Base-by-base conservation (phyloP, 495 filamentous ascomycete genomes). In the Penicillium psychrofluorescens region DNA sequence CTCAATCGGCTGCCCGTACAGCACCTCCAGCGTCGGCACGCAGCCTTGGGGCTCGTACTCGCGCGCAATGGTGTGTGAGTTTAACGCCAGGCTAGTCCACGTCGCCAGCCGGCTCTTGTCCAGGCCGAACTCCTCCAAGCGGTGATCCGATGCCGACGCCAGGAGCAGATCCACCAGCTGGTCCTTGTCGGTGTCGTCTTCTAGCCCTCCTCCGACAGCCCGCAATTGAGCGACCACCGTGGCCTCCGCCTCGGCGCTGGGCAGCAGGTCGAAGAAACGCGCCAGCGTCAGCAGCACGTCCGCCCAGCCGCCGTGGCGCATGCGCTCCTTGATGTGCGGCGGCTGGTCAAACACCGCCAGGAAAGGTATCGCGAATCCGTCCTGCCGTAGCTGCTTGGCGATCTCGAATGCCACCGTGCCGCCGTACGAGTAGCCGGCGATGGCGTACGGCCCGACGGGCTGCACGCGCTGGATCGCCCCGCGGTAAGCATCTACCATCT, bases 341-440 rank as follows among this genome's bases (percentile, higher is more conserved):
- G 77, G 74, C 2, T 63, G 53, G 32, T 69, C 63, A 47, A 62
- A 61, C 9, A 45, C 47, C 27, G 50, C 65, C 1, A 63, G 29
- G 36, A 63, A 69, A 8, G 41, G 30, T 11, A 66, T 59, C 15
- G 46, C 40, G 12, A 64, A 59, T 1, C 61, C 57, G 12, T 55
- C 38, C 0, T 13, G 39, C 13, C 75, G 62, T 6, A 81, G 64
- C 2, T 49, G 10, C 51, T 80, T 80, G 15, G 63, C 53, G 3
- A 74, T 48, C 45, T 82, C 79, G 30, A 79, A 83, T 2, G 76
- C 72, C 7, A 79, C 36, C 59, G 78, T 75, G 0, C 49, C 45
- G 8, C 78, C 79, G 45, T 67, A 77, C 1, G 60, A 72, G 53
- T 79, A 83, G 4, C 79, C 78, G 0, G 72, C 72, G 2, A 83